Percentiles rank a stretch among this genome's conserved stretches.
phyloP scores from a whole-genome alignment of 2,329 filamentous ascomycete genomes.

The Scedosporium aurantiacum region DNA sequence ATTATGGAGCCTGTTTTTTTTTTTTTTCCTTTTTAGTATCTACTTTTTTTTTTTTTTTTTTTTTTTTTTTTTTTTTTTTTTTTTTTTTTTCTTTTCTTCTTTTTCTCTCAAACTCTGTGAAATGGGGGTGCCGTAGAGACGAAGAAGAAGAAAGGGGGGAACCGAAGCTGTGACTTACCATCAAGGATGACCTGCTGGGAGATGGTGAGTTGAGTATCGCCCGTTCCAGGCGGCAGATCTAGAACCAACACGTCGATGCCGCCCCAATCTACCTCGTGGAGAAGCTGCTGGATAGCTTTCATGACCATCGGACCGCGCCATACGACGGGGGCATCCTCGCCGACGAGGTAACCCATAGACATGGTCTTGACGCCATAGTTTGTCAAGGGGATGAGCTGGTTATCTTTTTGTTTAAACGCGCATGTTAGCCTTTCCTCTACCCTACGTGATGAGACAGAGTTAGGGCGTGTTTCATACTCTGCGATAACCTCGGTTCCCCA shows the following conservation, averaged over 20 bases:
- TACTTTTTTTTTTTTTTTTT: neutral
- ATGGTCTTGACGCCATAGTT: slow-evolving; percentile 97
- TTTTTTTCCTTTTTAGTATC: slow-evolving; percentile 23
- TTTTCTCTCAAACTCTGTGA: neutral
- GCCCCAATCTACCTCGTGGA: slow-evolving; percentile 93
- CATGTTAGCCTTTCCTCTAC: no score
- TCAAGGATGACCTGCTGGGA: slow-evolving; percentile 87
- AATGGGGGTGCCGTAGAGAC: neutral
- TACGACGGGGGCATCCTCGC: slow-evolving; percentile 70
- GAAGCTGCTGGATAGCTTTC: slow-evolving; percentile 88
- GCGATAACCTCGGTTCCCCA: slow-evolving; percentile 65
- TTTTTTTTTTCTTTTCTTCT: neutral
- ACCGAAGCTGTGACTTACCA: slow-evolving; percentile 34
- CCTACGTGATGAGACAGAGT: no score
- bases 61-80: neutral
- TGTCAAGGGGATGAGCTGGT: slow-evolving; percentile 73
- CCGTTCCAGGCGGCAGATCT: slow-evolving; percentile 87
- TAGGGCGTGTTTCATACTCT: slow-evolving; percentile 37
- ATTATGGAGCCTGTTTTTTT: slow-evolving; percentile 58
- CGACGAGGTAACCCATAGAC: slow-evolving; percentile 94
- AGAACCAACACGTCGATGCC: slow-evolving; percentile 79
- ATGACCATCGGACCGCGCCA: slow-evolving; percentile 98
- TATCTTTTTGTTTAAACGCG: slow-evolving; percentile 36
- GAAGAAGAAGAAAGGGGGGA: neutral
- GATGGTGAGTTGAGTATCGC: slow-evolving; percentile 93